These are phyloP conservation scores for Boletales sp. DNA, from an alignment of 768 basidiomycete species.

Conservation along the genomic window DNA sequence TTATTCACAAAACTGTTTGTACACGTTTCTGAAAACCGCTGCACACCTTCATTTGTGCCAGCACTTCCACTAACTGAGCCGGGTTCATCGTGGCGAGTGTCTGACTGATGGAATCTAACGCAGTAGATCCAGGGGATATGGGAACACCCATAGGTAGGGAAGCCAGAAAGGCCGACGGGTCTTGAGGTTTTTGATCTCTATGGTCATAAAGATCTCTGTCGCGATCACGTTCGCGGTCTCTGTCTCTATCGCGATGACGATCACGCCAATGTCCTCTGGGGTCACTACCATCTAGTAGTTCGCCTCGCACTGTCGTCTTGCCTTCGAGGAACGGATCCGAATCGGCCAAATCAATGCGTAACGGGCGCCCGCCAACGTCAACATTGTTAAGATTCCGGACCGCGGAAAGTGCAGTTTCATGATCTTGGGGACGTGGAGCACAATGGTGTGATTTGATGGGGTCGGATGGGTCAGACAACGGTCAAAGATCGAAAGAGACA, in stretches of 20 bases:
- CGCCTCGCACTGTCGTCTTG: constrained; percentile 83
- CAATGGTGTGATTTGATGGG: constrained; percentile 6
- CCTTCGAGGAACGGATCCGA: constrained; percentile 90
- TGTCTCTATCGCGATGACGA: constrained; percentile 54
- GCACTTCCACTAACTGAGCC: constrained; percentile 82
- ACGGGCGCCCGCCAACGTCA: constrained; percentile 86
- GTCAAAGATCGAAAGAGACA: constrained; percentile 20
- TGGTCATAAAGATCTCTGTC: constrained; percentile 35
- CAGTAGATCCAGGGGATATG: constrained; percentile 62
- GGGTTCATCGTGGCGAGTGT: constrained; percentile 83
- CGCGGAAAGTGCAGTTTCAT: constrained; percentile 93
- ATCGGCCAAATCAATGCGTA: constrained; percentile 93
- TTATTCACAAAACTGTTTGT: constrained; percentile 20
- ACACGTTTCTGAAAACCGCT: constrained; percentile 17
- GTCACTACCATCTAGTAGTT: constrained; percentile 65
- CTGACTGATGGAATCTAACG: constrained; percentile 81
- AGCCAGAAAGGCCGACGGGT: constrained; percentile 55
- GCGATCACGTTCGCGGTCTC: constrained; percentile 52
- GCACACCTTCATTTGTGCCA: constrained; percentile 97
- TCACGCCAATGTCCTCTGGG: constrained; percentile 37
- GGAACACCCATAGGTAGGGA: constrained; percentile 74
- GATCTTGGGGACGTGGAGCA: constrained; percentile 51
- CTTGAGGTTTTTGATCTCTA: constrained; percentile 34
- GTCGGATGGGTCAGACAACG: constrained; percentile 37
- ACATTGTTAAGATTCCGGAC: constrained; percentile 93